Percentiles rank a stretch among this genome's conserved stretches.
These are phyloP conservation scores for Mycena floridula DNA, from an alignment of 768 basidiomycete species.

Conservation along the genomic window DNA sequence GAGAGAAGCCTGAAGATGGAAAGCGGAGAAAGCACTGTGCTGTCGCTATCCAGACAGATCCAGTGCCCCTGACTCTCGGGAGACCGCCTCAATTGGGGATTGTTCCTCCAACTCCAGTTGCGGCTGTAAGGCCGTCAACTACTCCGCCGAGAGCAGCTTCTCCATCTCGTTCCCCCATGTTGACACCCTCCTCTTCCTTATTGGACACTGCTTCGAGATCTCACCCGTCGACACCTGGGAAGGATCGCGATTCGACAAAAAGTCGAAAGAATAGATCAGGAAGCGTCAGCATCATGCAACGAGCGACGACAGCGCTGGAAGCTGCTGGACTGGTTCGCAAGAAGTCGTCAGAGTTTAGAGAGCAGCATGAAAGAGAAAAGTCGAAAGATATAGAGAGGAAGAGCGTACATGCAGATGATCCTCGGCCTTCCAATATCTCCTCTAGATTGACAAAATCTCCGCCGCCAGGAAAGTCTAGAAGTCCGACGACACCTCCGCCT, in stretches of 20 bases:
- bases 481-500: conserved; percentile 49
- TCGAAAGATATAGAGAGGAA: conserved; percentile 38
- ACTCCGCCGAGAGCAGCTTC: conserved; percentile 46
- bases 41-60: conserved; percentile 43
- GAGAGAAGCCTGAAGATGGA: no score
- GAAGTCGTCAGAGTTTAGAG: conserved; percentile 71
- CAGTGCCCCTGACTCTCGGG: conserved; percentile 20
- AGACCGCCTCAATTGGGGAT: conserved; percentile 61
- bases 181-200: conserved; percentile 50
- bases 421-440: conserved; percentile 59
- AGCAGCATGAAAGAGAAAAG: conserved; percentile 48
- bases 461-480: conserved; percentile 46
- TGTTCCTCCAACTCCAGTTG: conserved; percentile 74
- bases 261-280: conserved; percentile 72
- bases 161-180: conserved; percentile 42
- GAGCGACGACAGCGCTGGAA: conserved; percentile 86
- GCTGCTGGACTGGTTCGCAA: conserved; percentile 81
- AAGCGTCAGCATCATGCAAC: conserved; percentile 94
- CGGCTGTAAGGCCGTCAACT: conserved; percentile 34
- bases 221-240: conserved; percentile 64
- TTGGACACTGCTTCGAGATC: conserved; percentile 50
- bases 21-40: neutral
- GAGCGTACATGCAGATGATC: conserved; percentile 43
- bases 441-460: conserved; percentile 70
- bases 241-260: conserved; percentile 46